Conservation (phyloP, 2,329 filamentous ascomycete genomes). For the Akanthomyces muscarius region DNA sequence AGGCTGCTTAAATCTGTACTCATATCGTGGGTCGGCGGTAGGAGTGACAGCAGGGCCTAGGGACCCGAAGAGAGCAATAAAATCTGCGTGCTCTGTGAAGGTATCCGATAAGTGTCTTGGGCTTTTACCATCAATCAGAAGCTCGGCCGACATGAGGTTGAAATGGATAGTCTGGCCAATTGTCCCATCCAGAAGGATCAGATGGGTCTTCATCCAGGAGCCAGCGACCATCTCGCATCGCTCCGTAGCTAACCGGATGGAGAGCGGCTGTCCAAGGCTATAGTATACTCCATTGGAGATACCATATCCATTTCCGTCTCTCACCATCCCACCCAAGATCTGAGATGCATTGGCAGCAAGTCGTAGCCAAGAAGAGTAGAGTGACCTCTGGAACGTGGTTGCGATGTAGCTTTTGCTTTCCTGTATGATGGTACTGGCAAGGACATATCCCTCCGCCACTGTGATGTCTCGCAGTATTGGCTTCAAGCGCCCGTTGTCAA, state of each 20-base stretch:
- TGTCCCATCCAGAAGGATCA: fast-evolving
- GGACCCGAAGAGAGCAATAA: background rate
- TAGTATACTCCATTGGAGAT: fast-evolving
- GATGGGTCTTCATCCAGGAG: background rate
- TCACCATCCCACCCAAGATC: background rate
- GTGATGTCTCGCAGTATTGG: background rate
- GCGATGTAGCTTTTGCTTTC: background rate
- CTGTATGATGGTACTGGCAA: background rate
- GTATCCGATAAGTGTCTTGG: background rate
- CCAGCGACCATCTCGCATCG: background rate
- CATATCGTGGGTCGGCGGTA: background rate
- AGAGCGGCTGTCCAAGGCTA: background rate
- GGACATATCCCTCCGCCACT: background rate
- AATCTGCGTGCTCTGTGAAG: background rate
- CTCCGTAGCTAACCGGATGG: no score
- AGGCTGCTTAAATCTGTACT: background rate
- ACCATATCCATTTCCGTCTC: fast-evolving
- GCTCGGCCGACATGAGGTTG: background rate
- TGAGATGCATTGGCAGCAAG: background rate
- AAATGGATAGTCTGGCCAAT: conserved; percentile 16
- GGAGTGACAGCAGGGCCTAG: background rate
- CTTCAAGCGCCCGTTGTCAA: background rate
- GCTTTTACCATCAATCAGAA: background rate
- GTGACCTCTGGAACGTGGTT: background rate
- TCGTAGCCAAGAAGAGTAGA: background rate